Base-by-base conservation (phyloP, 2,329 filamentous ascomycete genomes). In the Talaromyces sp. region DNA sequence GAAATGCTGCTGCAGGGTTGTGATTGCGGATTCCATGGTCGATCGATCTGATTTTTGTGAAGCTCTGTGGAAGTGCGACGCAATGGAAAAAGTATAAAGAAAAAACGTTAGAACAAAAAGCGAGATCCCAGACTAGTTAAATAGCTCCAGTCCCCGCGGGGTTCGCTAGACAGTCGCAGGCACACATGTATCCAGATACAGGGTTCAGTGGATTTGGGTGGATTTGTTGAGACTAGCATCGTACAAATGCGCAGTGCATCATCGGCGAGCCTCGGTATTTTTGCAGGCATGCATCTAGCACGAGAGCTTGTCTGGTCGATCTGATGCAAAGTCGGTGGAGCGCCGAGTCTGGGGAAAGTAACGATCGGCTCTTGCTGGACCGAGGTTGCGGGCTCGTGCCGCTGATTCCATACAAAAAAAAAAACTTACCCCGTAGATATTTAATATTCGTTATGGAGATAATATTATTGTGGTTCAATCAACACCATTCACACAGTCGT, bases 1-100 rank as follows among this genome's bases (percentile, higher is more conserved):
- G 6, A 27, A n/a, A 10, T 53, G 50, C 50, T 72, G 65, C 14
- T 65, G 66, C 40, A 69, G 23, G 18, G 71, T 58, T 18, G 68
- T 61, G 36, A 71, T 60, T 23, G 66, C 54, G n/a, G 54, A 18
- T 16, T 56, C 33, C 54, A 56, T 56, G 50, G 28, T 47, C 6
- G 50, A 31, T 53, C 23, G 16, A 53, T 31, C 3, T n/a, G 36
- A 16, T 10, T 47, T 47, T 9, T 47, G 18, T 47, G 8, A 47
- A 27, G 44, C 3, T 47, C 10, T 47, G 12, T 10, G 8, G 8
- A 23, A 9, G 23, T 10, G n/a, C 33, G 23, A 23, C 50, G 3
- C 27, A 30, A 53, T 4, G 36, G n/a, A 30, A 3, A 6, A 52
- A 23, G 31, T 14, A 18, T n/a, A 53, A n/a, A 31, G 31, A 31